Base-by-base conservation (phyloP, 148 eudicot genomes). In the Persicaria tinctoria region DNA sequence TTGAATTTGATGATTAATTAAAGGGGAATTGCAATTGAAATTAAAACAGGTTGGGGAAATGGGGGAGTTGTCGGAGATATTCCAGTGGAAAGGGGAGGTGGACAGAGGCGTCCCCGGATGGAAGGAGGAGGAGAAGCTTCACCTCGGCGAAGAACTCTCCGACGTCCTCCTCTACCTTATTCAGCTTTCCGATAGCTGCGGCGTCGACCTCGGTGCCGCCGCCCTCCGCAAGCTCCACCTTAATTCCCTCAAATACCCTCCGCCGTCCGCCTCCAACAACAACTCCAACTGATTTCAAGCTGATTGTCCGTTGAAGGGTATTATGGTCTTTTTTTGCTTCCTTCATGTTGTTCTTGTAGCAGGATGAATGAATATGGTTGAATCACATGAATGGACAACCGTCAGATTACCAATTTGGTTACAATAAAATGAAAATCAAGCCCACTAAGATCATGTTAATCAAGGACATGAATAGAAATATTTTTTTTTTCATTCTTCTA, bases 51-150 rank as follows among this genome's bases (percentile, higher is more conserved):
- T 84, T 17, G 87, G 82, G 54, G 87, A 84, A 57, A 78, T 84
- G 23, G 87, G 87, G 18, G 87, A 84, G 63, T 75, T 84, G 3
- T 84, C 87, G 17, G 87, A 84, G 64, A 84, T 84, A 84, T 81
- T 84, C 69, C 87, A 84, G 59, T 84, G 87, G 87, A 84, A 77
- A 79, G 87, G 87, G 4, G 87, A 84, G 74, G 84, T 84, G 20
- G 74, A 78, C 32, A 81, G 74, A 73, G 87, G 87, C 23, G 79
- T 84, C 0, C 82, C 84, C 11, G 84, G 75, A 46, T 84, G 84
- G 87, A 78, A 74, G 78, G 86, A 84, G 81, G 63, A 81, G 54
- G 87, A 84, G 70, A 81, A 81, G 27, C 53, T 56, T 5, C 87
- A 84, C 51, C 50, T 84, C 59, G 87, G 87, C 1, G 87, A 84